Evolutionary conservation across 257 asterid species (phyloP).

Genomic region (Cinchona pubescens): DNA sequence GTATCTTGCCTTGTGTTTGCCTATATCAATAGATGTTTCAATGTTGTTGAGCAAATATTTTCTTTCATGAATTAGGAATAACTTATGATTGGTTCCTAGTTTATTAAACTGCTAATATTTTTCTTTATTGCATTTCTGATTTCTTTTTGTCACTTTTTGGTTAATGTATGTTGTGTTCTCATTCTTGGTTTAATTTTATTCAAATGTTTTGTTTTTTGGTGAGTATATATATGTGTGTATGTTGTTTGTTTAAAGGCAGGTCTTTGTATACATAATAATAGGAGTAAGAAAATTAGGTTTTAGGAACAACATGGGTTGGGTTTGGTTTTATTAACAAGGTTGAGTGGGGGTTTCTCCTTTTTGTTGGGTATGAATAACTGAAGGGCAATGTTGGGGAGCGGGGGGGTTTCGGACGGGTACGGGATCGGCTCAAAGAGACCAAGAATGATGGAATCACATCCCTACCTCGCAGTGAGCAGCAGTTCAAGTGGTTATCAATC

Average conservation of each 20-base stretch:
- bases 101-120: not conserved
- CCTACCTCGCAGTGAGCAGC: constrained; percentile 98
- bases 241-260: constrained; percentile 13
- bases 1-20: not conserved
- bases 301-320: constrained; percentile 80
- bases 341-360: constrained; percentile 80
- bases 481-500: constrained; percentile 49
- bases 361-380: constrained; percentile 80
- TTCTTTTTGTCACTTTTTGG: not conserved
- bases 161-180: not conserved
- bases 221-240: not conserved
- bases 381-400: constrained; percentile 99
- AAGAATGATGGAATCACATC: constrained; percentile 98
- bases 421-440: constrained; percentile 99
- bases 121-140: not conserved
- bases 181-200: not conserved
- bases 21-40: not conserved
- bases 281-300: constrained; percentile 43
- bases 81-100: not conserved
- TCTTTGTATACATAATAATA: constrained; percentile 10
- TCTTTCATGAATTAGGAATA: not conserved
- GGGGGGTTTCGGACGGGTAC: constrained; percentile 99
- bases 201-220: not conserved
- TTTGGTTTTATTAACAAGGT: constrained; percentile 94
- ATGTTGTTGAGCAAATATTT: not conserved